phyloP scores from a whole-genome alignment of 345 rosid genomes.

The Carallia brachiata region DNA sequence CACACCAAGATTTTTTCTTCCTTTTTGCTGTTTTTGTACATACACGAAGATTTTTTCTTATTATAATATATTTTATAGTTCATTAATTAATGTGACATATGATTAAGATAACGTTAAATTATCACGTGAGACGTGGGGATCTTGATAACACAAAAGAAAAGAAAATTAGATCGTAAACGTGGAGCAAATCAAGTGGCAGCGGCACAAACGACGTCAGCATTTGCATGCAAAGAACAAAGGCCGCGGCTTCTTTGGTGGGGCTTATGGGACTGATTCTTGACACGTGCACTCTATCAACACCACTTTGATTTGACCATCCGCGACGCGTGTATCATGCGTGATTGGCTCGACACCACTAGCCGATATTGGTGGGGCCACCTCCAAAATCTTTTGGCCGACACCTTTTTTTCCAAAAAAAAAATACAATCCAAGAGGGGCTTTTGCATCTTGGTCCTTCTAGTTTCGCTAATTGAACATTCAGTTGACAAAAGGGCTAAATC shows the following conservation, averaged over 20 bases:
- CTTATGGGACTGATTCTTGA: neutral
- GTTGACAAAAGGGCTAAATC: neutral
- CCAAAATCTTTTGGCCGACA: conserved; percentile 43
- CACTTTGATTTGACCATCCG: neutral
- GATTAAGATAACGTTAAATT: conserved; percentile 2
- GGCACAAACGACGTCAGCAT: conserved; percentile 1
- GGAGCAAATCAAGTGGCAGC: conserved; percentile 12
- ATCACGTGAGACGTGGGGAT: conserved; percentile 46
- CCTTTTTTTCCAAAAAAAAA: conserved; percentile 1
- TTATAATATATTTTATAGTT: neutral
- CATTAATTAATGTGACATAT: neutral
- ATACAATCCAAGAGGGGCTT: neutral
- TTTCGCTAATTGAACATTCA: neutral
- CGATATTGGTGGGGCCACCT: conserved; percentile 31
- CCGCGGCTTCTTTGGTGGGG: conserved; percentile 24
- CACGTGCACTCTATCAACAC: conserved; percentile 26
- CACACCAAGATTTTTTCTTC: no score
- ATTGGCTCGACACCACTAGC: conserved; percentile 28
- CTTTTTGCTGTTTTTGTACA: no score
- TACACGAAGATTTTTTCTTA: no score
- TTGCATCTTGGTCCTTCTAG: neutral
- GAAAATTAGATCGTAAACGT: conserved; percentile 29
- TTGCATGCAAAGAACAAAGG: conserved; percentile 31
- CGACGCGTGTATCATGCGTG: conserved; percentile 30
- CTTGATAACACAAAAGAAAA: conserved; percentile 12